Base-by-base conservation (phyloP, 306 rosid species). In the Vigna angularis region DNA sequence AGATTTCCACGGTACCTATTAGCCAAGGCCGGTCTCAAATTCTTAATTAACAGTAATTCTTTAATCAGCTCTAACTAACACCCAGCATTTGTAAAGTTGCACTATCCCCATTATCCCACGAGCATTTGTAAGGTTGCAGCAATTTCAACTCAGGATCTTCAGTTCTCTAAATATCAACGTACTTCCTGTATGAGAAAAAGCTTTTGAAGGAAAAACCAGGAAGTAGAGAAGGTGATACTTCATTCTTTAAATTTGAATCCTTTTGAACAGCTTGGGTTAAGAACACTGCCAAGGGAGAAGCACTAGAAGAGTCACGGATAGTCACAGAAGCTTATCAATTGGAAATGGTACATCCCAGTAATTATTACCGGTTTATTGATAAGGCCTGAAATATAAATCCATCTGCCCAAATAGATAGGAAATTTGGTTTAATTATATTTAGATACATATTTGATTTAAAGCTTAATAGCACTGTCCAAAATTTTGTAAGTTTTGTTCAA, bases 341-440 rank as follows among this genome's bases (percentile, higher is more conserved):
- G 91, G 84, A 55, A 88, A 83, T 18, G 97, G 97, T 14, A 92
- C 95, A 77, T 94, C 95, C 97, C 97, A 94, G 65, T 90, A 92
- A 73, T 90, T 85, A 73, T 90, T 85, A 52, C 97, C 92, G 38
- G 68, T 53, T 69, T 86, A 38, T 7, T 38, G 9, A 1, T 38
- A 38, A 38, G 44, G 44, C 44, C 9, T 7, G 9, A 38, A 38
- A 38, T 6, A 38, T 38, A 38, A 38, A 6, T 38, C 28, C 28
- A 8, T 38, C 44, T 38, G 44, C 10, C 44, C 44, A 38, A 38
- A 7, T 38, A 38, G 44, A 38, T 38, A 38, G 44, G 44, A 38
- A 38, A 38, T 6, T 38, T 38, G 7, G 7, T 38, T 0, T 38
- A 38, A 2, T 1, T 9, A 38, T 6, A 38, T 30, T 30, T 30